Percentiles rank a stretch among this genome's conserved stretches.
Evolutionary conservation across 768 basidiomycete species (phyloP).

Genomic region (Thelephora aurantiotincta): DNA sequence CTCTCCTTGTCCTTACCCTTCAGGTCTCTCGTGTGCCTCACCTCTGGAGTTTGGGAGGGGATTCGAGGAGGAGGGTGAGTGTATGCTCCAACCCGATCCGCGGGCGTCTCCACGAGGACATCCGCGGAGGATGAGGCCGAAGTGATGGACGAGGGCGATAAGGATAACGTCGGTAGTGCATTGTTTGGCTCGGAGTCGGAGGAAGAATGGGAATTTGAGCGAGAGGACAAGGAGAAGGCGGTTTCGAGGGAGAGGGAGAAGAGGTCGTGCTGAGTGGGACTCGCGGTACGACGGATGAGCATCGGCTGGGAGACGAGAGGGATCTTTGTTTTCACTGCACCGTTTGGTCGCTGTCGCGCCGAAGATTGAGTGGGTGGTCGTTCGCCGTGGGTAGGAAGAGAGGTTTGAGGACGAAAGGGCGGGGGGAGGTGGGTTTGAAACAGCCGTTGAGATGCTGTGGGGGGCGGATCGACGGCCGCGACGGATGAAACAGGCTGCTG

Average conservation of each 20-base stretch:
- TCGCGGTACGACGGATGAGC: constrained; percentile 25
- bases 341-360: too few species aligned
- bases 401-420: constrained; percentile 4
- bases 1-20: constrained; percentile 31
- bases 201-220: not conserved
- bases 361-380: constrained; percentile 1
- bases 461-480: constrained; percentile 8
- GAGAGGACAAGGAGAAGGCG: constrained; percentile 12
- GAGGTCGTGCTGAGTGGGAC: constrained; percentile 23
- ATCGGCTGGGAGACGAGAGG: constrained; percentile 37
- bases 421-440: constrained; percentile 1
- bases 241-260: constrained; percentile 17
- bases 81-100: too few species aligned
- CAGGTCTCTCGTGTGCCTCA: constrained; percentile 12
- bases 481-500: constrained; percentile 9
- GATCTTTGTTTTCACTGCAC: too few species aligned
- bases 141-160: too few species aligned
- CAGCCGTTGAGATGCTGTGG: not conserved
- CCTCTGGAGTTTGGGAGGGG: not conserved
- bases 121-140: too few species aligned
- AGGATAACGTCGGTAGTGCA: too few species aligned
- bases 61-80: too few species aligned
- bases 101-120: too few species aligned
- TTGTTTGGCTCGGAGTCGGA: too few species aligned
- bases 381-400: constrained; percentile 3